A percentile compares a stretch with the other conserved stretches of the same genome.
Conservation (phyloP, 2,329 filamentous ascomycete species). For the Fusarium keratoplasticum region DNA sequence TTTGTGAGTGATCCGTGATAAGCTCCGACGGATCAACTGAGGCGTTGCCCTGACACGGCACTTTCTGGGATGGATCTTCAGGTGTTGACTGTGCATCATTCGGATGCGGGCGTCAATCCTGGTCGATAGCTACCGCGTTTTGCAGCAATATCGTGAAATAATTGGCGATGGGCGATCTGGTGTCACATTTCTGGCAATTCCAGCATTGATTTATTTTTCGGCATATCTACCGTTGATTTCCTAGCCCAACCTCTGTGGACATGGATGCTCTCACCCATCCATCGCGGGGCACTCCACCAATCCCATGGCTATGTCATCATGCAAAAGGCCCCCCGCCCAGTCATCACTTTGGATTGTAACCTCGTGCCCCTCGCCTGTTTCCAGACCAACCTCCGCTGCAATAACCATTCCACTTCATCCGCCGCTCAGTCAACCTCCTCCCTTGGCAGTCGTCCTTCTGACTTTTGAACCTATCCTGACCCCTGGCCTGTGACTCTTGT, state of each 20-base stretch:
- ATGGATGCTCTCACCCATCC: background rate
- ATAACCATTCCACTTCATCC: conserved; percentile 37
- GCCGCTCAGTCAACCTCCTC: conserved; percentile 11
- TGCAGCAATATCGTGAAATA: background rate
- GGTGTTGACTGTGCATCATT: background rate
- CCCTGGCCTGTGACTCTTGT: conserved; percentile 16
- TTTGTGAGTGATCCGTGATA: conserved; percentile 8
- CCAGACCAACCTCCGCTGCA: conserved; percentile 34
- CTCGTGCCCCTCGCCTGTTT: conserved; percentile 37
- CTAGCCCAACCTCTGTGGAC: background rate
- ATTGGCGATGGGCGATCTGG: background rate
- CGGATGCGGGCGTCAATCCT: conserved; percentile 10
- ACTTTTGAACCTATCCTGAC: conserved; percentile 19
- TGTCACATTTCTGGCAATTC: background rate
- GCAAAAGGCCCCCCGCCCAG: conserved; percentile 28
- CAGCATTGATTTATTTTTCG: background rate
- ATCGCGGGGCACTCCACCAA: conserved; percentile 39
- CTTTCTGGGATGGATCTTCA: conserved; percentile 19
- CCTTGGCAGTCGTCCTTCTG: conserved; percentile 28
- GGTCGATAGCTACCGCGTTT: background rate
- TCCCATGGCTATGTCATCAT: conserved; percentile 37
- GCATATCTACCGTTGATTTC: background rate
- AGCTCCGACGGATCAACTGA: conserved; percentile 16
- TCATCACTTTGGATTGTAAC: conserved; percentile 25
- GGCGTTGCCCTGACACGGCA: background rate